Conservation (phyloP, 2,329 filamentous ascomycete species). For the Venturia oleaginea region DNA sequence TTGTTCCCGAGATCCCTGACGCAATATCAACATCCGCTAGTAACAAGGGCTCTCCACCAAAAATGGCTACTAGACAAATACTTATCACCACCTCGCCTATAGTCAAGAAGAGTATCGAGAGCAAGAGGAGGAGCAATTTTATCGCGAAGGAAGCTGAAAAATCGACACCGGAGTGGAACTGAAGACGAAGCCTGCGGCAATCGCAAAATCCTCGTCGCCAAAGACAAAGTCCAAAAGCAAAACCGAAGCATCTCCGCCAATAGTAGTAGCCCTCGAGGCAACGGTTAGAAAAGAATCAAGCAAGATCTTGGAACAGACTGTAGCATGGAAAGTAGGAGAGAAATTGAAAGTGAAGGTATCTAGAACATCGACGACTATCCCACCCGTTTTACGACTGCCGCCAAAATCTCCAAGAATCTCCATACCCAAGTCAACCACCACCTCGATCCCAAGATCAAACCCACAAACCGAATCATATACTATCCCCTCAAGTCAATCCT, state of each 20-base stretch:
- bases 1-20: not conserved
- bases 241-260: not conserved
- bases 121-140: not conserved
- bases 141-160: not conserved
- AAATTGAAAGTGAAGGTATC: not conserved
- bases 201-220: not conserved
- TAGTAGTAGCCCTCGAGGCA: not conserved
- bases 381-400: not conserved
- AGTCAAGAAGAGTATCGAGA: not conserved
- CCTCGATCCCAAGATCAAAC: not conserved
- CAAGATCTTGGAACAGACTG: not conserved
- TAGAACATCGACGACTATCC: not conserved
- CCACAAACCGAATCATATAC: not conserved
- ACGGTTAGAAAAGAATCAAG: not conserved
- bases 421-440: not conserved
- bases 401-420: not conserved
- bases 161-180: not conserved
- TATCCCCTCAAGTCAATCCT: not conserved
- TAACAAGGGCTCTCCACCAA: not conserved
- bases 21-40: not conserved
- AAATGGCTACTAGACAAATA: not conserved
- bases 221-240: not conserved
- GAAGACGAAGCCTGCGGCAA: not conserved
- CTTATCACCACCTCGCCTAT: not conserved
- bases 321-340: not conserved